Conservation (phyloP, 179 eudicot species). For the Corrigiola litoralis region DNA sequence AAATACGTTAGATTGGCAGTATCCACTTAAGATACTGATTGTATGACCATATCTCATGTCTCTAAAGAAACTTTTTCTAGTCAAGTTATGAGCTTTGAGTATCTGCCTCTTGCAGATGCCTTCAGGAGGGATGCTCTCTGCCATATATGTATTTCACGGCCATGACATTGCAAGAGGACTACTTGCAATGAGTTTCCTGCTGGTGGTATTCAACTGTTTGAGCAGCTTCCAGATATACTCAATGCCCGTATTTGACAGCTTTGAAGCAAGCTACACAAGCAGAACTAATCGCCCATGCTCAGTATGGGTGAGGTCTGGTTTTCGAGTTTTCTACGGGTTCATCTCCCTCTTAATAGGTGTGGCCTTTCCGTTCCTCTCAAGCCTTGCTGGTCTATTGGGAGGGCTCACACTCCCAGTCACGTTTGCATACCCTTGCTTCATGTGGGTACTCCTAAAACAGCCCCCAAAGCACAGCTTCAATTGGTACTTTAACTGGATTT, state of each 20-base stretch:
- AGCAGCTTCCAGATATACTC: constrained; percentile 98
- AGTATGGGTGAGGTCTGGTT: constrained; percentile 90
- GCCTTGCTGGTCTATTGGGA: constrained; percentile 87
- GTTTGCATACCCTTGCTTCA: constrained; percentile 85
- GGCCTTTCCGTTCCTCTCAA: constrained; percentile 85
- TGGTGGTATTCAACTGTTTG: constrained; percentile 91
- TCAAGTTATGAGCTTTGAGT: neutral
- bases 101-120: constrained; percentile 62
- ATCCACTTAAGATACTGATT: too few relatives aligned
- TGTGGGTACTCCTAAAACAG: constrained; percentile 92
- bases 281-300: constrained; percentile 90
- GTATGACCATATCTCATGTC: too few relatives aligned
- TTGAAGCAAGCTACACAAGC: constrained; percentile 93
- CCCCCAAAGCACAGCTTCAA: constrained; percentile 56
- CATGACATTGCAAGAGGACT: constrained; percentile 83
- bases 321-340: constrained; percentile 83
- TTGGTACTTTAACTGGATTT: constrained; percentile 69
- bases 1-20: too few relatives aligned
- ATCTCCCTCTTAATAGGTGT: constrained; percentile 75
- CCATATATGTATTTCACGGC: constrained; percentile 72
- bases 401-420: constrained; percentile 81
- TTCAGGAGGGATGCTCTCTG: constrained; percentile 82
- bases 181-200: constrained; percentile 76
- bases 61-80: too few relatives aligned
- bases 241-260: constrained; percentile 95